These are phyloP conservation scores for Coemansia sp. DNA, from an alignment of 192 early-diverging fungal genomes.

Conservation along the genomic window DNA sequence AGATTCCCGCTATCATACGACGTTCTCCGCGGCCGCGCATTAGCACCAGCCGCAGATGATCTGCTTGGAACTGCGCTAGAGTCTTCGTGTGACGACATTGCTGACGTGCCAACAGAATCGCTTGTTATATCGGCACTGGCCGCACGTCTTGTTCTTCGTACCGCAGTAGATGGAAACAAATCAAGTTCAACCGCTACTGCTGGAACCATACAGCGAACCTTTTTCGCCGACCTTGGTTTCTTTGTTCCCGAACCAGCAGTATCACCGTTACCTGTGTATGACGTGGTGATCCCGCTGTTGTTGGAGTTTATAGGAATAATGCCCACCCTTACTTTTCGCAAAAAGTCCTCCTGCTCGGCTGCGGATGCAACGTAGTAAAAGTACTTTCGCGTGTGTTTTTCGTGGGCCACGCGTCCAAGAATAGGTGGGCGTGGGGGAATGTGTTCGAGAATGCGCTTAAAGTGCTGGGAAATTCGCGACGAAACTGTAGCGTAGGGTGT, in stretches of 20 bases:
- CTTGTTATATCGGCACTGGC: conserved; percentile 29
- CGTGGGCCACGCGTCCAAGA: conserved; percentile 69
- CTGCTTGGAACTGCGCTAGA: background rate
- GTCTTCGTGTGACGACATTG: background rate
- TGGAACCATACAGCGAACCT: conserved; percentile 49
- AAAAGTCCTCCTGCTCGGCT: conserved; percentile 46
- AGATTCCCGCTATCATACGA: conserved; percentile 31
- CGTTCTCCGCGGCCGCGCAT: conserved; percentile 33
- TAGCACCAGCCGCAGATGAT: background rate
- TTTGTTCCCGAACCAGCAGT: conserved; percentile 5
- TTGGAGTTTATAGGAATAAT: conserved; percentile 34
- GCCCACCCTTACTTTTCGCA: conserved; percentile 37
- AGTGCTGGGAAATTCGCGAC: conserved; percentile 87
- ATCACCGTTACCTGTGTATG: conserved; percentile 2
- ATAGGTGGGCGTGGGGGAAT: conserved; percentile 71
- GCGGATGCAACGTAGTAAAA: conserved; percentile 73
- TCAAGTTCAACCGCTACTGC: conserved; percentile 48
- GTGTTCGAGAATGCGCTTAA: conserved; percentile 77
- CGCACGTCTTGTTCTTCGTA: conserved; percentile 31
- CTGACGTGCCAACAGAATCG: background rate
- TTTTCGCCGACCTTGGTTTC: conserved; percentile 22
- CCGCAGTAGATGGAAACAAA: conserved; percentile 12
- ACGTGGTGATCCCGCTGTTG: background rate
- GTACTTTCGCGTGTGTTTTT: conserved; percentile 68
- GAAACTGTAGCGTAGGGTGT: conserved; percentile 89